A percentile compares a stretch with the other conserved stretches of the same genome.
phyloP scores from a whole-genome alignment of 495 filamentous ascomycete species.

The Entonaema liquescens region DNA sequence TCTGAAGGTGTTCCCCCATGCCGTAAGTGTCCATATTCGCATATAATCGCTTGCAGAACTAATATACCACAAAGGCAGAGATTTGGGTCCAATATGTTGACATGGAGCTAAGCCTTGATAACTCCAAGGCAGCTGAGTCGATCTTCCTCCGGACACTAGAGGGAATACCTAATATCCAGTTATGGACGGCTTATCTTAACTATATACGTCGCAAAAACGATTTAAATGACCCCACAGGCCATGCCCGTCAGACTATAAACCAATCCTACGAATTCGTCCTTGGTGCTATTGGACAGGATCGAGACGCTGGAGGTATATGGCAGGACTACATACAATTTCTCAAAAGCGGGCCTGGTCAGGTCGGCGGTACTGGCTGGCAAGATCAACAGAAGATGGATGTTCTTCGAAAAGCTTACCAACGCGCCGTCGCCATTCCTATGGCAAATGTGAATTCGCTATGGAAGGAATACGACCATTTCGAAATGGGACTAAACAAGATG shows the following conservation, averaged over 20 bases:
- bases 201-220: slow-evolving; percentile 93
- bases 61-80: slow-evolving; percentile 71
- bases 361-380: slow-evolving; percentile 90
- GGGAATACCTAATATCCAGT: slow-evolving; percentile 76
- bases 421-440: slow-evolving; percentile 84
- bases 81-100: slow-evolving; percentile 85
- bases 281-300: slow-evolving; percentile 88
- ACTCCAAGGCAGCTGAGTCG: slow-evolving; percentile 76
- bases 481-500: slow-evolving; percentile 89
- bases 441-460: slow-evolving; percentile 81
- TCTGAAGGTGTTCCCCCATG: slow-evolving; percentile 83
- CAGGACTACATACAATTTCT: slow-evolving; percentile 92
- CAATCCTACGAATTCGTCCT: slow-evolving; percentile 91
- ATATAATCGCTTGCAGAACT: slow-evolving; percentile 18
- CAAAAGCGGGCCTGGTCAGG: slow-evolving; percentile 80
- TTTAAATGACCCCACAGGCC: slow-evolving; percentile 79
- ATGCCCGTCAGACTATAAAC: slow-evolving; percentile 76
- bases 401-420: slow-evolving; percentile 89
- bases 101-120: slow-evolving; percentile 86
- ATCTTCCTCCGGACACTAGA: slow-evolving; percentile 81
- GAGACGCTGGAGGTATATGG: slow-evolving; percentile 91
- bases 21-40: slow-evolving; percentile 68
- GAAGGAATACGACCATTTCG: slow-evolving; percentile 98
- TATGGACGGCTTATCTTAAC: slow-evolving; percentile 94
- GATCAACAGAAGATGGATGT: slow-evolving; percentile 97